phyloP scores from a whole-genome alignment of 371 early-diverging fungal species.

The Batrachochytrium dendrobatidis region DNA sequence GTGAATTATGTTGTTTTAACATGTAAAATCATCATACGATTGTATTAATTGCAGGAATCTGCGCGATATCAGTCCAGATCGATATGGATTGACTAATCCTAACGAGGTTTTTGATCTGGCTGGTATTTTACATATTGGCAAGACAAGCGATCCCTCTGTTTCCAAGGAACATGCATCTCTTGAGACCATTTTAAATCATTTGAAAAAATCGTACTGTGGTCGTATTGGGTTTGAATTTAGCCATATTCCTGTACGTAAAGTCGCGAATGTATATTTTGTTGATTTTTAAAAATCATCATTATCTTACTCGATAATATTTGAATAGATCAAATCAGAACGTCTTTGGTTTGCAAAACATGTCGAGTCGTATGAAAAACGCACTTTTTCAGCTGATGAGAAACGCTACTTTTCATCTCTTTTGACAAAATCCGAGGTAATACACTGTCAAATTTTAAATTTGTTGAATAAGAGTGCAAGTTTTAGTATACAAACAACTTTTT shows the following conservation, averaged over 20 bases:
- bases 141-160: slow-evolving; percentile 33
- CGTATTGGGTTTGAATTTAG: slow-evolving; percentile 89
- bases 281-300: neutral
- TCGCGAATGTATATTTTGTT: neutral
- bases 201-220: slow-evolving; percentile 72
- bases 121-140: slow-evolving; percentile 70
- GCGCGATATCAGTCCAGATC: neutral
- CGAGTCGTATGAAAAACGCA: slow-evolving; percentile 61
- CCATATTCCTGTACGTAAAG: slow-evolving; percentile 67
- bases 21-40: no score
- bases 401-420: slow-evolving; percentile 66
- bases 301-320: neutral
- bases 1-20: no score
- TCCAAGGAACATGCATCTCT: slow-evolving; percentile 52
- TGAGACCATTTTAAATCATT: slow-evolving; percentile 60
- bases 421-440: slow-evolving; percentile 61
- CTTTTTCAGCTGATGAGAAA: slow-evolving; percentile 51
- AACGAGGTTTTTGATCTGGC: slow-evolving; percentile 47
- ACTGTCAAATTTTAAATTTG: neutral
- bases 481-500: neutral
- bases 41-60: neutral
- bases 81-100: slow-evolving; percentile 59
- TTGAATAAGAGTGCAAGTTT: neutral
- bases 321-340: slow-evolving; percentile 43
- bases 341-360: slow-evolving; percentile 84